Base-by-base conservation (phyloP, 2,329 filamentous ascomycete species). In the Sarocladiaceae sp. region DNA sequence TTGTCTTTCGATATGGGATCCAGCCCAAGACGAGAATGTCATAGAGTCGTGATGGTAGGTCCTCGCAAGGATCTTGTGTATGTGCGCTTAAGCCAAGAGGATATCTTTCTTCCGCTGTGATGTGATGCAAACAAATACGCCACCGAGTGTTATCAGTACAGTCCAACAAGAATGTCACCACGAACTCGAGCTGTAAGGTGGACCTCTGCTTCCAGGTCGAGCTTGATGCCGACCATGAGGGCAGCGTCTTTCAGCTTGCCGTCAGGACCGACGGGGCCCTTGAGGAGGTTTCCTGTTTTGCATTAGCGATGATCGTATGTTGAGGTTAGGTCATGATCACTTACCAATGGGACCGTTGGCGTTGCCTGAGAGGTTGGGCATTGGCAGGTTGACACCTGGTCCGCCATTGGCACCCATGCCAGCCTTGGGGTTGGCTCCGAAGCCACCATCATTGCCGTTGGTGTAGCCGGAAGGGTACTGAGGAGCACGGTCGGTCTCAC, bases 151-250 rank as follows among this genome's bases (percentile, higher is more conserved):
- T 44, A 44, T 56, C 69, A 82, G 64, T 82, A 82, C 59, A 83
- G 65, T 42, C 79, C 79, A 56, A 84, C 74, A 18, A 76, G 74
- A 59, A 84, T 82, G 62, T 84, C 81, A 72, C 81, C 80, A 44
- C 79, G 72, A 55, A 84, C 72, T 50, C 80, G 67, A 47, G 81
- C 80, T 17, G 80, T 84, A 56, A 84, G 66, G 62, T 84, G 79
- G 39, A 84, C 77, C 62, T 84, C 80, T 13, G 80, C 80, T 63
- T 84, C 80, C 18, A 84, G 66, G 61, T 84, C 81, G 31, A 84
- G 71, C 71, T 84, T 83, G 69, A 84, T 83, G 52, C 80, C 80
- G 33, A 84, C 71, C 59, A 83, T 71, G 39, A 84, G 70, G 2
- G 78, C 79, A 4, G 81, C 78, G 36, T 76, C 66, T 66, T 81